Evolutionary conservation across 257 asterid genomes (phyloP).

Genomic region (Penstemon newberryi): DNA sequence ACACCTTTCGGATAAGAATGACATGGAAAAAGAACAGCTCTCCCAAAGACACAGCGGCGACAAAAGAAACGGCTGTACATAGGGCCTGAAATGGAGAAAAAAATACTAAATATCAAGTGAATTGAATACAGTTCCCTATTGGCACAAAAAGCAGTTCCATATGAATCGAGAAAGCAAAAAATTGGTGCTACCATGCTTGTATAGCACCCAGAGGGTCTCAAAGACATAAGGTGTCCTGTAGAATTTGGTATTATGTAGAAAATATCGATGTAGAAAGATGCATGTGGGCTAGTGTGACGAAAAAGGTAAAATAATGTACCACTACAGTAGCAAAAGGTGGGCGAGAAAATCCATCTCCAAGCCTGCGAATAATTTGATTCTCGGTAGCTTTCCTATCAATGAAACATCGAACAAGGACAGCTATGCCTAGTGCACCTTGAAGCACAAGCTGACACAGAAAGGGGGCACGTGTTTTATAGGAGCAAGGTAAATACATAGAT

Average conservation of each 20-base stretch:
- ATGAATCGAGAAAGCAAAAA: not conserved
- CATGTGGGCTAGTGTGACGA: not conserved
- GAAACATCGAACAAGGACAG: conserved; percentile 91
- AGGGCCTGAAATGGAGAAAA: conserved; percentile 59
- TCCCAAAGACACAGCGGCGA: conserved; percentile 88
- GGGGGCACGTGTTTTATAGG: conserved; percentile 19
- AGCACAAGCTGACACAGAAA: conserved; percentile 73
- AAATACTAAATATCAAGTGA: conserved; percentile 14
- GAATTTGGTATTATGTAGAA: too few relatives aligned
- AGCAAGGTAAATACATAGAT: conserved; percentile 18
- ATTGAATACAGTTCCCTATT: not conserved
- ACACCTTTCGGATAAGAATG: conserved; percentile 68
- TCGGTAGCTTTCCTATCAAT: conserved; percentile 68
- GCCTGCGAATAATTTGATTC: conserved; percentile 67
- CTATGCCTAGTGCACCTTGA: conserved; percentile 80
- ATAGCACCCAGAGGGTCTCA: too few relatives aligned
- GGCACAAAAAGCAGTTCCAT: not conserved
- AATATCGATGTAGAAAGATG: not conserved
- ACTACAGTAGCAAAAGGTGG: conserved; percentile 94
- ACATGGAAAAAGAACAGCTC: conserved; percentile 93
- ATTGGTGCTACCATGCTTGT: too few relatives aligned
- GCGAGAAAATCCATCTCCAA: conserved; percentile 94
- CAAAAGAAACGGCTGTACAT: conserved; percentile 81
- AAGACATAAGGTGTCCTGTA: too few relatives aligned
- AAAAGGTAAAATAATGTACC: conserved; percentile 45